Conservation (phyloP, 2,329 filamentous ascomycete genomes). For the Fusarium napiforme region DNA sequence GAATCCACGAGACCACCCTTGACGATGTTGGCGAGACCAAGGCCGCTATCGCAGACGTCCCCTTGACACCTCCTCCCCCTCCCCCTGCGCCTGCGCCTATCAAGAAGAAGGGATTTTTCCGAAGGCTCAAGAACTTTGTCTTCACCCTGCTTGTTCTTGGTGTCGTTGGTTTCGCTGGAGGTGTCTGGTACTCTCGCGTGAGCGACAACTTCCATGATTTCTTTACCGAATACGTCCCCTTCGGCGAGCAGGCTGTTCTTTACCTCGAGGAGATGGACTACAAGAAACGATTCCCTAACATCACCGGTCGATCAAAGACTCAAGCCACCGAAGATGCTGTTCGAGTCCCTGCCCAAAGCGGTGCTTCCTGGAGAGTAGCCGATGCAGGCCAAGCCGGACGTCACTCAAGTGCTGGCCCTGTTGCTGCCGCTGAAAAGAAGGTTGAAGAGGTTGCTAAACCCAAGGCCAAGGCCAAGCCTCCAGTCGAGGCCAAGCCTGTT, state of each 20-base stretch:
- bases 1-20: constrained; percentile 53
- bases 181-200: constrained; percentile 91
- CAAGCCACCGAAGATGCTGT: constrained; percentile 75
- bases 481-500: constrained; percentile 36
- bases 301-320: constrained; percentile 57
- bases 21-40: constrained; percentile 53
- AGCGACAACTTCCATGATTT: constrained; percentile 99
- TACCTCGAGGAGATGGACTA: constrained; percentile 97
- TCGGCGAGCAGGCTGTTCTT: constrained; percentile 91
- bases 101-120: constrained; percentile 72
- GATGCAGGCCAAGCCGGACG: constrained; percentile 65
- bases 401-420: constrained; percentile 68
- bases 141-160: constrained; percentile 81
- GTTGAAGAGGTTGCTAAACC: constrained; percentile 44
- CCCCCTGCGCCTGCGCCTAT: constrained; percentile 50
- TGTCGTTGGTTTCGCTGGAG: constrained; percentile 82
- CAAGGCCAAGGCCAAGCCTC: constrained; percentile 37
- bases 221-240: constrained; percentile 97
- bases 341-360: constrained; percentile 86
- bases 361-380: constrained; percentile 82
- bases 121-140: constrained; percentile 81
- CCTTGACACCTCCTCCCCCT: constrained; percentile 47
- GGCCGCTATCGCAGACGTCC: constrained; percentile 52
- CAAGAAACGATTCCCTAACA: constrained; percentile 79
- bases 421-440: constrained; percentile 48